Evolutionary conservation across 176 grass and related monocot species (phyloP).

Genomic region (Puccinellia tenuiflora): DNA sequence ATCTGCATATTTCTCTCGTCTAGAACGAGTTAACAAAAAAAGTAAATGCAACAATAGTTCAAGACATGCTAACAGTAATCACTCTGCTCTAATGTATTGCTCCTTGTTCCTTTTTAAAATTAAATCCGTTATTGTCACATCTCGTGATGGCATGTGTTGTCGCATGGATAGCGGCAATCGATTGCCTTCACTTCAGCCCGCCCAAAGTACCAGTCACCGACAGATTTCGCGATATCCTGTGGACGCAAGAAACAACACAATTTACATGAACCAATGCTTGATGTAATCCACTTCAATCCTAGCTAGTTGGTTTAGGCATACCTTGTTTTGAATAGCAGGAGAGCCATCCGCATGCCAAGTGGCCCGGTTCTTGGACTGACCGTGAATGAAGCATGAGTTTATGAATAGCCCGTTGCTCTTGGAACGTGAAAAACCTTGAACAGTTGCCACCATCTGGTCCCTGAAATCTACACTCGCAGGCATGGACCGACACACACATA

Average conservation of each 20-base stretch:
- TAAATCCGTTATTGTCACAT: constrained; percentile 12
- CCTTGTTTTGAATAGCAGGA: constrained; percentile 54
- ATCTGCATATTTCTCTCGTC: background rate
- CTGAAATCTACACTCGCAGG: constrained; percentile 51
- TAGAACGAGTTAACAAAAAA: background rate
- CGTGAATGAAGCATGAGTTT: constrained; percentile 88
- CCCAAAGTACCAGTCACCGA: constrained; percentile 88
- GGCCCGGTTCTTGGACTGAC: constrained; percentile 43
- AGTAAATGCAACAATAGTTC: background rate
- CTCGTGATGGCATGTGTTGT: constrained; percentile 60
- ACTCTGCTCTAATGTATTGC: background rate
- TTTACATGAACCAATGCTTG: background rate
- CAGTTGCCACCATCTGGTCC: constrained; percentile 54
- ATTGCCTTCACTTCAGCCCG: constrained; percentile 64
- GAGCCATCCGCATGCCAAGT: constrained; percentile 51
- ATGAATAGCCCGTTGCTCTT: constrained; percentile 60
- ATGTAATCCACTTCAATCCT: background rate
- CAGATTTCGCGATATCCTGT: constrained; percentile 61
- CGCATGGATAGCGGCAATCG: constrained; percentile 78
- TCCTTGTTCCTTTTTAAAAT: background rate
- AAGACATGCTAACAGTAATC: background rate
- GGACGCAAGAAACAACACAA: background rate
- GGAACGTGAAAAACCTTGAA: constrained; percentile 37
- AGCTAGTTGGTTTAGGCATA: background rate
- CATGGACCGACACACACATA: background rate